A percentile compares a stretch with the other conserved stretches of the same genome.
These are phyloP conservation scores for Lithospermum erythrorhizon DNA, from an alignment of 257 asterid species.

Conservation along the genomic window DNA sequence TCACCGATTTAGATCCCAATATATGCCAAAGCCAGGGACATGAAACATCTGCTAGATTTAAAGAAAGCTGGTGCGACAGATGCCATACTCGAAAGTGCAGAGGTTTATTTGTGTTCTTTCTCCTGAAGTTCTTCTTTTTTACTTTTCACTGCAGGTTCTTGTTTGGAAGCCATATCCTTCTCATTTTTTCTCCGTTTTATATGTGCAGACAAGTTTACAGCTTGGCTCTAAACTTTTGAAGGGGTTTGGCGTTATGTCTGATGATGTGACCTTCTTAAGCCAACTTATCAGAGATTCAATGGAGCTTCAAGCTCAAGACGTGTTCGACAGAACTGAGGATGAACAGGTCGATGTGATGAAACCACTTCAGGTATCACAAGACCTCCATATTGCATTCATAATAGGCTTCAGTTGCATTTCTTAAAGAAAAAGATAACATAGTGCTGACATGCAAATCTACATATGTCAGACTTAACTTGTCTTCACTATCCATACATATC, in stretches of 20 bases:
- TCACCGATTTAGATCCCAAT: slow-evolving; percentile 59
- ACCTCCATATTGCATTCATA: slow-evolving; percentile 2
- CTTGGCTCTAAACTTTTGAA: slow-evolving; percentile 89
- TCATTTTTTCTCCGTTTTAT: slow-evolving; percentile 10
- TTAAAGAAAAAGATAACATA: neutral
- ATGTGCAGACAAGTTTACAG: slow-evolving; percentile 82
- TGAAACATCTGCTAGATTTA: slow-evolving; percentile 71
- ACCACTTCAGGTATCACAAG: slow-evolving; percentile 62
- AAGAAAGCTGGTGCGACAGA: slow-evolving; percentile 96
- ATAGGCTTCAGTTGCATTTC: neutral
- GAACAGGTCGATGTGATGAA: slow-evolving; percentile 45
- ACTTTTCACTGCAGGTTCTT: slow-evolving; percentile 5
- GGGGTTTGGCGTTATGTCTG: slow-evolving; percentile 92
- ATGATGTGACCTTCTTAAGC: slow-evolving; percentile 71
- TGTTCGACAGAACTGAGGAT: slow-evolving; percentile 34
- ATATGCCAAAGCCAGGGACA: slow-evolving; percentile 88
- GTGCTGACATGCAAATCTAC: too few species aligned
- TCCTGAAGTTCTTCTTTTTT: neutral
- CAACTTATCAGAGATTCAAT: slow-evolving; percentile 72
- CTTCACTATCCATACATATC: too few species aligned
- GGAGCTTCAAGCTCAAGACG: slow-evolving; percentile 92
- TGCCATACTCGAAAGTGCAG: slow-evolving; percentile 87
- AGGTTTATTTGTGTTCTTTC: slow-evolving; percentile 32
- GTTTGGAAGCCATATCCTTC: slow-evolving; percentile 7
- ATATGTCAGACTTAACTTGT: too few species aligned